A percentile compares a stretch with the other conserved stretches of the same genome.
Evolutionary conservation across 306 rosid species (phyloP).

Genomic region (Lupinus albus): DNA sequence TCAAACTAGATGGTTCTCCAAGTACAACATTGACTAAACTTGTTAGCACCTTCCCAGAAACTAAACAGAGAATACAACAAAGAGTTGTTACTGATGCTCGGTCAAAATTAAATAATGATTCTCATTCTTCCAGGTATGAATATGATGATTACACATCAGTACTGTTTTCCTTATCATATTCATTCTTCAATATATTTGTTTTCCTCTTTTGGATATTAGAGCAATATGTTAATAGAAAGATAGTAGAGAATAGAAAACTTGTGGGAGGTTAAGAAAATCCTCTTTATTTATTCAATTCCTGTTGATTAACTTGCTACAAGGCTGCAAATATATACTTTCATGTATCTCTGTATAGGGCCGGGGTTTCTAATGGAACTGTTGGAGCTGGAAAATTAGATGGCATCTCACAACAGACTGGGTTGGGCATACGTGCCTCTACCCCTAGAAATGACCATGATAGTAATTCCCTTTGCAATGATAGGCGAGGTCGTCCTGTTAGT

Average conservation of each 20-base stretch:
- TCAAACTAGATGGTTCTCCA: slow-evolving; percentile 88
- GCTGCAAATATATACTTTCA: slow-evolving; percentile 36
- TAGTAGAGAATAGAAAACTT: neutral
- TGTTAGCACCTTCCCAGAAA: slow-evolving; percentile 72
- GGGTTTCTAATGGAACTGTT: slow-evolving; percentile 71
- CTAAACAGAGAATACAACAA: slow-evolving; percentile 88
- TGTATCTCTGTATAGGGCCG: slow-evolving; percentile 61
- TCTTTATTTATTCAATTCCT: slow-evolving; percentile 17
- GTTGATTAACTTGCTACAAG: slow-evolving; percentile 35
- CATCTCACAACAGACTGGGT: slow-evolving; percentile 70
- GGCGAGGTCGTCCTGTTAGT: slow-evolving; percentile 76
- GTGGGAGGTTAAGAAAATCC: neutral
- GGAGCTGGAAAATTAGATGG: slow-evolving; percentile 83
- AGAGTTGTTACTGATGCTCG: slow-evolving; percentile 76
- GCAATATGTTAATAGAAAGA: slow-evolving; percentile 5
- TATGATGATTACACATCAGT: slow-evolving; percentile 20
- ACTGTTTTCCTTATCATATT: slow-evolving; percentile 1
- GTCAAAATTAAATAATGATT: slow-evolving; percentile 74
- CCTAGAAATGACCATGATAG: slow-evolving; percentile 79
- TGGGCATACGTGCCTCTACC: slow-evolving; percentile 78
- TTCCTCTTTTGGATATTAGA: slow-evolving; percentile 1
- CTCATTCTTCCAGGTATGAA: slow-evolving; percentile 88
- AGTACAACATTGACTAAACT: slow-evolving; percentile 64
- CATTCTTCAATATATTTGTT: slow-evolving; percentile 5
- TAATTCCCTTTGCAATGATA: slow-evolving; percentile 66